Base-by-base conservation (phyloP, 176 grass and related monocot species). In the Typha latifolia region DNA sequence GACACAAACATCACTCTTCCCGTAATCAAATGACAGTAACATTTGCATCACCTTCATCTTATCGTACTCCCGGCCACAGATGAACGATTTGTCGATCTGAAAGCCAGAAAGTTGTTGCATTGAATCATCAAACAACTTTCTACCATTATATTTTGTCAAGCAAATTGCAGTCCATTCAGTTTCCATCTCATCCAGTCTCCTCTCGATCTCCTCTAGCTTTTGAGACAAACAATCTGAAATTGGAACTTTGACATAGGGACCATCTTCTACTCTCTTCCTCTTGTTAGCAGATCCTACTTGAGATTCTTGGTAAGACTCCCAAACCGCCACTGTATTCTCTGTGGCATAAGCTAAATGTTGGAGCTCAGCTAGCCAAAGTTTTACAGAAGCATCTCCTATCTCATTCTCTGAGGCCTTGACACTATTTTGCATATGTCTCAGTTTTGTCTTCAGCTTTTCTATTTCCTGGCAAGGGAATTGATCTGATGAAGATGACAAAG, bases 271-370 rank as follows among this genome's bases (percentile, higher is more conserved):
- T 47, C 62, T 29, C 12, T 48, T 48, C 55, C 61, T 73, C 32
- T 47, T 64, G 32, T 73, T 3, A 52, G 24, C 9, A 48, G 48
- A 14, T 61, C 62, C 32, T 48, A 47, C 6, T 21, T 29, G 47
- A 47, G 14, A 73, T 48, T 19, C 14, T 31, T 10, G 27, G 8
- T 31, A 16, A 1, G 18, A 71, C 7, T 37, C 34, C 0, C 4
- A 29, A 27, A 29, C 13, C 2, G n/a, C 49, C 19, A 63, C 16
- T 18, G 63, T 73, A 50, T 73, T 48, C 13, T 73, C 71, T 3
- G 4, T 51, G 32, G 43, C 71, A 73, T 73, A 63, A 19, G 71
- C 71, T 20, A 62, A 22, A 48, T 47, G 16, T 47, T 73, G 57
- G 11, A 73, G 14, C 3, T 73, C 71, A 50, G 47, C 27, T 29